Evolutionary conservation across 768 basidiomycete genomes (phyloP).

Genomic region (Boletus pseudo-olivaceus): DNA sequence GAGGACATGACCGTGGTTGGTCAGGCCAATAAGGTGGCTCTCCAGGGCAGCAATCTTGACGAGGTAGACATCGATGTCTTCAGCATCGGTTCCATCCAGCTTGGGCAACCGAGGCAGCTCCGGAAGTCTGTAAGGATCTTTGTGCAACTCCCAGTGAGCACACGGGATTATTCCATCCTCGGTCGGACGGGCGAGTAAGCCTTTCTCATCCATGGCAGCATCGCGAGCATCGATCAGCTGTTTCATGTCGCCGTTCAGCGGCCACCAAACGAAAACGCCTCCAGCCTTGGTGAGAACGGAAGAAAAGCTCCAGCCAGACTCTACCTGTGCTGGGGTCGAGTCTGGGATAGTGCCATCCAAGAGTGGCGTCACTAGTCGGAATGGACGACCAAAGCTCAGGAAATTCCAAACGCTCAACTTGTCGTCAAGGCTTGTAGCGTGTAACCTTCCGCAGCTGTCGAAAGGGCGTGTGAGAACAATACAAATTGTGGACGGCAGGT

Average conservation of each 20-base stretch:
- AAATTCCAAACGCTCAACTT: slow-evolving; percentile 68
- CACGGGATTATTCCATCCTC: slow-evolving; percentile 53
- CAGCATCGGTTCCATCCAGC: slow-evolving; percentile 29
- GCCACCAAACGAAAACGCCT: slow-evolving; percentile 76
- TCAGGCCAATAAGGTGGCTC: slow-evolving; percentile 71
- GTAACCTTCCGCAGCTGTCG: slow-evolving; percentile 72
- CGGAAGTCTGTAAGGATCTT: slow-evolving; percentile 57
- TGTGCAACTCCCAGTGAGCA: slow-evolving; percentile 51
- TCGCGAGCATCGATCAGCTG: slow-evolving; percentile 37
- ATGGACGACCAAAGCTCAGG: slow-evolving; percentile 74
- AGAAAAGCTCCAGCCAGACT: slow-evolving; percentile 82
- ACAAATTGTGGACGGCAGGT: not conserved
- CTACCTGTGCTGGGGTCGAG: slow-evolving; percentile 56
- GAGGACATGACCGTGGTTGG: slow-evolving; percentile 74
- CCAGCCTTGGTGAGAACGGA: slow-evolving; percentile 69
- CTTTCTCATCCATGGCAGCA: slow-evolving; percentile 43
- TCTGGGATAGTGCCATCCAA: slow-evolving; percentile 42
- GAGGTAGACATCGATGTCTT: slow-evolving; percentile 42
- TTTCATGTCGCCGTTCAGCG: slow-evolving; percentile 44
- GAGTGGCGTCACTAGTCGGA: slow-evolving; percentile 44
- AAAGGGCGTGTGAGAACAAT: slow-evolving; percentile 11
- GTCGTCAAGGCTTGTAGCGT: slow-evolving; percentile 63
- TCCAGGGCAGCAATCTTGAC: slow-evolving; percentile 82
- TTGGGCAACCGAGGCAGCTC: slow-evolving; percentile 58
- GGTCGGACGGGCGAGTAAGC: slow-evolving; percentile 29